phyloP scores from a whole-genome alignment of 805 yeast genomes.

The Lipomyces spencermartinsiae region DNA sequence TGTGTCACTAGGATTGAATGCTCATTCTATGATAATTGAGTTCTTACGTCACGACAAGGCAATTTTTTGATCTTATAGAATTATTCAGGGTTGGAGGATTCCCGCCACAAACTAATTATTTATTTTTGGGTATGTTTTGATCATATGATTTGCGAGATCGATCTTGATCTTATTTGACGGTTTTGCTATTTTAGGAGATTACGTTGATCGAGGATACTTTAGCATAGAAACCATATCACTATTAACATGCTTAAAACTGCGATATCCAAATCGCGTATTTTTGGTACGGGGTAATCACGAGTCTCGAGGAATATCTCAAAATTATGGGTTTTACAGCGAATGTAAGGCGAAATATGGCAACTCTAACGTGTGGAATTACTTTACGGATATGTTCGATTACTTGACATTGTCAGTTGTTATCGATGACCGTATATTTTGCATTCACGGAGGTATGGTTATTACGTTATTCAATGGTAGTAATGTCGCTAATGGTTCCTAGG shows the following conservation, averaged over 20 bases:
- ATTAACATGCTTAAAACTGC: constrained; percentile 77
- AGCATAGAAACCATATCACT: constrained; percentile 91
- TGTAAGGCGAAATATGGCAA: constrained; percentile 87
- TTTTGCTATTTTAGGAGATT: constrained; percentile 61
- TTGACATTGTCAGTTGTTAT: constrained; percentile 87
- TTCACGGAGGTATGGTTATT: constrained; percentile 81
- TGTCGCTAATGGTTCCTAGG: constrained; percentile 20
- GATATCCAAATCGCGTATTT: constrained; percentile 85
- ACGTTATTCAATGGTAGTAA: not conserved
- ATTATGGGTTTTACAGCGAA: constrained; percentile 96
- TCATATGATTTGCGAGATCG: not conserved
- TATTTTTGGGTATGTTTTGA: constrained; percentile 63
- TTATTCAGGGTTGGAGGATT: constrained; percentile 92
- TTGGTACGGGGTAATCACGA: constrained; percentile 95
- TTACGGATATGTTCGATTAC: constrained; percentile 93
- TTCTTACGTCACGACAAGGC: constrained; percentile 52
- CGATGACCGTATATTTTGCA: constrained; percentile 88
- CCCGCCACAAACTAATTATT: constrained; percentile 90
- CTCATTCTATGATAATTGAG: not conserved
- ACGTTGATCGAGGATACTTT: constrained; percentile 94
- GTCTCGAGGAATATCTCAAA: constrained; percentile 93
- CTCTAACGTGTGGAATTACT: constrained; percentile 80
- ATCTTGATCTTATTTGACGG: constrained; percentile 1
- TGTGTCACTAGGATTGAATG: not conserved
- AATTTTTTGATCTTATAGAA: constrained; percentile 90